Base-by-base conservation (phyloP, 2,329 filamentous ascomycete species). In the Leptographium lundbergii region DNA sequence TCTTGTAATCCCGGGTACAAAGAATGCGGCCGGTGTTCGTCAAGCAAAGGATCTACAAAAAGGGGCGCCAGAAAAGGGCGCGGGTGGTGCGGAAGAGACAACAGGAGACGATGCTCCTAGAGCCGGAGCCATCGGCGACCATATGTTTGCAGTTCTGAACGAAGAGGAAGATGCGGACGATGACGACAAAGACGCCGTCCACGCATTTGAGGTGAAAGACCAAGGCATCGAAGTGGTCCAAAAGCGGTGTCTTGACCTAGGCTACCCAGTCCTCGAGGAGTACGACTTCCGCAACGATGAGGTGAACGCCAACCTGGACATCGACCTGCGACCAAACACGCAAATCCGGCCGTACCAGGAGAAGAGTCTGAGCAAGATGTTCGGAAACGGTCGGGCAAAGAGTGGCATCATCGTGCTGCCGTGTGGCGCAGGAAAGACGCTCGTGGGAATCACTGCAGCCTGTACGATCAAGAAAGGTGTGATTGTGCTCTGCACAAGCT, bases 341-440 rank as follows among this genome's bases (percentile, higher is more conserved):
- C 88, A 92, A 67, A 97, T 97, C 69, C 85, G 92, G 69, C 75
- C 95, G 62, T 99, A 99, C 66, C 94, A 99, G 70, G 94, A 99
- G 72, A 95, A 96, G 74, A 95, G 91, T 64, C 77, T 99, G 11
- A 95, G 89, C 75, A 99, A 99, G 72, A 99, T 99, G 94, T 99
- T 99, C 70, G 92, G 94, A 69, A 99, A 99, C 69, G 92, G 92
- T 56, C 87, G 94, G 72, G 94, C 94, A 17, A 94, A 96, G 75
- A 96, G 91, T 71, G 94, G 94, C 60, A 95, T 99, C 65, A 99
- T 99, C 61, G 94, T 99, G 59, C 74, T 99, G 66, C 94, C 94
- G 22, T 99, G 94, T 70, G 94, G 94, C 65, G 94, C 94, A 22
- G 94, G 94, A 61, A 99, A 99, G 76, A 99, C 94, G 1, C 75